Base-by-base conservation (phyloP, 108 stramenopile species). In the Nitzschia sp. region DNA sequence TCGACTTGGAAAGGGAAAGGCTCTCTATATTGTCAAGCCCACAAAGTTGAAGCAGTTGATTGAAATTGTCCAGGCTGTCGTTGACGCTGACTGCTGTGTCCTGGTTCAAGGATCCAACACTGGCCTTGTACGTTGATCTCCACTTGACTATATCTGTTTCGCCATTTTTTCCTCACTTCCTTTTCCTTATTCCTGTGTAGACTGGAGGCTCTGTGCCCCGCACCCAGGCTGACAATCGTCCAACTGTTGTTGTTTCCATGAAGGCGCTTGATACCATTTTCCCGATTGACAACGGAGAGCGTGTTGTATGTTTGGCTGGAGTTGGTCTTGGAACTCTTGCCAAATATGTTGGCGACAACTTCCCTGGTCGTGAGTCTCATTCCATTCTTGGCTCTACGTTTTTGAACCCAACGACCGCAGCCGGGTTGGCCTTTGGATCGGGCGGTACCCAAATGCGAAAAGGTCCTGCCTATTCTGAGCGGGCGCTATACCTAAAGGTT, bases 381-480 rank as follows among this genome's bases (percentile, higher is more conserved):
- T 81, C 83, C 22, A 83, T 82, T 42, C 67, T 93, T 9, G 92
- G 92, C 1, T 84, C 82, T 38, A 90, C 89, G 7, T 93, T 93
- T 67, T 72, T 93, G 59, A 90, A 93, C 59, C 92, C 92, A 34
- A 90, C 87, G 10, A 87, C 89, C 10, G 92, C 92, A 0, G 92
- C 92, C 6, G 92, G 92, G 26, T 87, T 93, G 21, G 89, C 92
- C 10, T 90, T 88, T 59, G 89, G 89, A 29, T 86, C 84, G 44
- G 92, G 92, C 2, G 89, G 92, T n/a, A 86, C 86, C 21, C 86
- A 90, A 64, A 50, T 80, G 10, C 79, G 92, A 10, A 93, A 93
- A 53, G 92, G 92, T 72, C 86, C 92, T 15, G 89, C 92, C 11
- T 79, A 78, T 53, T 90, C 92, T 0, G 89, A 90, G 70, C 79